Base-by-base conservation (phyloP, 2,329 filamentous ascomycete genomes). In the Talaromyces marneffei region DNA sequence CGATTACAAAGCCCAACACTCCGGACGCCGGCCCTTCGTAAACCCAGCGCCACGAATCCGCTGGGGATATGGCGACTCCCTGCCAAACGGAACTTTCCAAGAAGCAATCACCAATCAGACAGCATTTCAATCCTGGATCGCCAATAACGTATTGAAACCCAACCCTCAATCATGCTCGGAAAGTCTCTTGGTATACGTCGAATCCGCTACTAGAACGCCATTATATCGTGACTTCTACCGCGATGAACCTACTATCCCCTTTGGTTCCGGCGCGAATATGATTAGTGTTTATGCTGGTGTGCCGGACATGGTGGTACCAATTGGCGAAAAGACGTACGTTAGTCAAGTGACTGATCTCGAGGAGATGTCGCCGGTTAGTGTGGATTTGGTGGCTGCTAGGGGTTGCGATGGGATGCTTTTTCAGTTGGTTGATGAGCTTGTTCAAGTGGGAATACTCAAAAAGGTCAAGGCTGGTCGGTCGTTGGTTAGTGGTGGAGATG, bases 361-460 rank as follows among this genome's bases (percentile, higher is more conserved):
- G 3, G 74, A 75, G 54, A 69, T 67, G 42, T 64, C 75, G 48
- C 74, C 74, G 3, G 72, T 75, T 0, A 69, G 68, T 0, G 67
- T 75, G 56, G 70, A 69, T 60, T 62, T 74, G 29, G 56, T 71
- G 1, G 69, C 68, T 23, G 66, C 67, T 2, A 70, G 68, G 5
- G 72, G 72, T 1, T 73, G 71, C 57, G 74, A 75, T 62, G 59
- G 69, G 16, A 67, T 74, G 62, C 65, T 74, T 57, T 71, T 68
- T 14, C 65, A 66, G 31, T 60, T 74, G 37, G 65, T 73, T 5
- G 53, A 66, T n/a, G 69, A 67, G 7, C 46, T 73, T 27, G 65
- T 65, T 10, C 61, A 65, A 14, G 60, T 61, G n/a, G 70, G 70
- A 0, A 67, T 73, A 25, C 31, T 74, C 29, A 66, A 61, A 18